Percentiles rank a stretch among this genome's conserved stretches.
Evolutionary conservation across 345 rosid genomes (phyloP).

Genomic region (Gossypium raimondii): DNA sequence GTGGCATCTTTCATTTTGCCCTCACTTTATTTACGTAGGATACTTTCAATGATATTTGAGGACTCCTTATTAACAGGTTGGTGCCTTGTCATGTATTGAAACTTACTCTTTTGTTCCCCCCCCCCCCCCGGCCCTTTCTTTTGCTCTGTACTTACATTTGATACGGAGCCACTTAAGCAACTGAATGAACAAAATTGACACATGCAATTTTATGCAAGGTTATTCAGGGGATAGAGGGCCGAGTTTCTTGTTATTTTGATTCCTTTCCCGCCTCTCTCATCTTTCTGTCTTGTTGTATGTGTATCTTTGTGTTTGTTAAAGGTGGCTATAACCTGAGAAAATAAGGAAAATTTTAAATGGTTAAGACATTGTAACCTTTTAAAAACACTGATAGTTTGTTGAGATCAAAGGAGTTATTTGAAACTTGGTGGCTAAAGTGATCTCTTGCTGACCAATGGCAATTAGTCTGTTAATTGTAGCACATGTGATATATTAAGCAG

Average conservation of each 20-base stretch:
- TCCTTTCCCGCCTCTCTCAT: neutral
- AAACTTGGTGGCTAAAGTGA: neutral
- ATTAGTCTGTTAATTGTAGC: neutral
- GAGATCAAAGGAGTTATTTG: neutral
- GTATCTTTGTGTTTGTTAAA: neutral
- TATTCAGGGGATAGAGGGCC: conserved; percentile 3
- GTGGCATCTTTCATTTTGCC: conserved; percentile 91
- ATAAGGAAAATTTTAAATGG: neutral
- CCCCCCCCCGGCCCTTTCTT: fast-evolving
- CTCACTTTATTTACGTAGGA: conserved; percentile 67
- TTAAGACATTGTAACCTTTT: neutral
- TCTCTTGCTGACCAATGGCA: neutral
- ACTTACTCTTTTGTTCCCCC: conserved; percentile 5
- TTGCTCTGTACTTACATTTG: neutral
- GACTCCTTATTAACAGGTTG: conserved; percentile 92
- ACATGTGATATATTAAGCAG: neutral
- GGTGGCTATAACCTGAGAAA: neutral
- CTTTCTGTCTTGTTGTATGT: neutral
- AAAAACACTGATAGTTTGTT: neutral
- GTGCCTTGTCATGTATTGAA: neutral
- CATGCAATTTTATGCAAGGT: neutral
- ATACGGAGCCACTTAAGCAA: neutral
- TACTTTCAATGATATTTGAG: conserved; percentile 80
- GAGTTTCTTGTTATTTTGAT: conserved; percentile 1
- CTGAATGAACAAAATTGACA: neutral